A percentile compares a stretch with the other conserved stretches of the same genome.
These are phyloP conservation scores for Chlorella vulgaris DNA, from an alignment of 139 green algal species.

Conservation along the genomic window DNA sequence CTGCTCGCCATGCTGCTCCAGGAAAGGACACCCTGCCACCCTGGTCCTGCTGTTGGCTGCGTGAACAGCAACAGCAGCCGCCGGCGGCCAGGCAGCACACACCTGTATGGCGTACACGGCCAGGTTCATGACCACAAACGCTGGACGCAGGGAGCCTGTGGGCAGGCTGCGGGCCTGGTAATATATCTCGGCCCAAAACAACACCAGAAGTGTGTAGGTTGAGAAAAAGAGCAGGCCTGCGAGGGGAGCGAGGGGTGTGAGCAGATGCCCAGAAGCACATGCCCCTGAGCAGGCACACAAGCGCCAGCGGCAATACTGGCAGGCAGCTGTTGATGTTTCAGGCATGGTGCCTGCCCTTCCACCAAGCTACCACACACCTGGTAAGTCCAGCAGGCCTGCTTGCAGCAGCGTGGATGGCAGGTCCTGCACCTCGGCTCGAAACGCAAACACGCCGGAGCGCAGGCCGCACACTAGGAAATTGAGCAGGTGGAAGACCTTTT, in stretches of 20 bases:
- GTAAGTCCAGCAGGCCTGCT: constrained; percentile 86
- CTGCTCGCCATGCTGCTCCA: too few species aligned
- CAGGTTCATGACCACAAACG: constrained; percentile 88
- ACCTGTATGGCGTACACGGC: constrained; percentile 84
- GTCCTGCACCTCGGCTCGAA: constrained; percentile 60
- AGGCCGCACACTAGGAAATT: constrained; percentile 88
- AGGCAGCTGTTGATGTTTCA: neutral
- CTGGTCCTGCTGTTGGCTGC: neutral
- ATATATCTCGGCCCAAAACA: constrained; percentile 99
- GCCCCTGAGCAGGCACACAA: too few species aligned
- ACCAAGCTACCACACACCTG: constrained; percentile 48
- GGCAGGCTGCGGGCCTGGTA: constrained; percentile 91
- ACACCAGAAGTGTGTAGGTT: constrained; percentile 97
- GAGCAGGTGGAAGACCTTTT: constrained; percentile 99
- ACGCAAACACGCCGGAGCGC: constrained; percentile 80
- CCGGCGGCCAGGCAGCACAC: neutral
- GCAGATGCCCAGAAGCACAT: too few species aligned
- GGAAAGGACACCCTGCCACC: too few species aligned
- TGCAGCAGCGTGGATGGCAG: constrained; percentile 41
- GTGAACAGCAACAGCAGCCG: neutral
- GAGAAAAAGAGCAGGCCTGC: constrained; percentile 96
- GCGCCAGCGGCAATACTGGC: neutral
- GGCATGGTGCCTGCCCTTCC: neutral
- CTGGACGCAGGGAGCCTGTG: constrained; percentile 75
- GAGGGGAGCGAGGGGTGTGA: neutral